Evolutionary conservation across 176 grass and related monocot genomes (phyloP).

Genomic region (Rhipidocladum racemiflorum): DNA sequence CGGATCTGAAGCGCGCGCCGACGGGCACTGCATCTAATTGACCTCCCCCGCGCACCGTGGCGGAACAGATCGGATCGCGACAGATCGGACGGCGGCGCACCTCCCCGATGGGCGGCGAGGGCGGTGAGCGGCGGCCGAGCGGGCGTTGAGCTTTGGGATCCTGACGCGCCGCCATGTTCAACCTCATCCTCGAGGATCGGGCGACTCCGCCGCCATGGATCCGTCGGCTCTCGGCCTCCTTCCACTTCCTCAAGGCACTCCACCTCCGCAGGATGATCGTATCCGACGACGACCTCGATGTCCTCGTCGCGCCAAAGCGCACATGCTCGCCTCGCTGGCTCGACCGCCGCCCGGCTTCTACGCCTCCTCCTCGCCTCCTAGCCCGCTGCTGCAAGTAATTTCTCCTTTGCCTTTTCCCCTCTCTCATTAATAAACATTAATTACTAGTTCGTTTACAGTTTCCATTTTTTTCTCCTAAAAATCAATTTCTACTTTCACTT

Average conservation of each 20-base stretch:
- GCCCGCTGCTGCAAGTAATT: slow-evolving; percentile 72
- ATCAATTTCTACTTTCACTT: background rate
- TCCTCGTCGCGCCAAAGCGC: slow-evolving; percentile 65
- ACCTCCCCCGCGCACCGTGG: slow-evolving; percentile 14
- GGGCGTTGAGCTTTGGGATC: slow-evolving; percentile 66
- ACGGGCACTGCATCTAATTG: too few species aligned
- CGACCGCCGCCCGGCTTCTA: slow-evolving; percentile 93
- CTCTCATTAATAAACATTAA: background rate
- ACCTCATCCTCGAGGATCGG: slow-evolving; percentile 92
- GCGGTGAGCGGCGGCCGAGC: slow-evolving; percentile 30
- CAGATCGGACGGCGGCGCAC: slow-evolving; percentile 20
- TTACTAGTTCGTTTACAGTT: background rate
- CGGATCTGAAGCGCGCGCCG: too few species aligned
- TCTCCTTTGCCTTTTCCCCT: background rate
- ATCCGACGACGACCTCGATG: slow-evolving; percentile 50
- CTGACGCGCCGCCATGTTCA: slow-evolving; percentile 92
- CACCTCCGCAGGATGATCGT: slow-evolving; percentile 90
- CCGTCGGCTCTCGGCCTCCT: slow-evolving; percentile 51
- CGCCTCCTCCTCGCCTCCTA: slow-evolving; percentile 55
- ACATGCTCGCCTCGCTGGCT: slow-evolving; percentile 72
- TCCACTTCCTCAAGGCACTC: slow-evolving; percentile 69
- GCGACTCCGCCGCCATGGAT: slow-evolving; percentile 84
- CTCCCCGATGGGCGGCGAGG: background rate
- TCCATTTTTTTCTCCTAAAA: background rate
- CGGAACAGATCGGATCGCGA: slow-evolving; percentile 28